Evolutionary conservation across 106 monocot genomes (phyloP), one percentile per base, ranked within the genome.

Genomic region (Phalaenopsis aphrodite): DNA sequence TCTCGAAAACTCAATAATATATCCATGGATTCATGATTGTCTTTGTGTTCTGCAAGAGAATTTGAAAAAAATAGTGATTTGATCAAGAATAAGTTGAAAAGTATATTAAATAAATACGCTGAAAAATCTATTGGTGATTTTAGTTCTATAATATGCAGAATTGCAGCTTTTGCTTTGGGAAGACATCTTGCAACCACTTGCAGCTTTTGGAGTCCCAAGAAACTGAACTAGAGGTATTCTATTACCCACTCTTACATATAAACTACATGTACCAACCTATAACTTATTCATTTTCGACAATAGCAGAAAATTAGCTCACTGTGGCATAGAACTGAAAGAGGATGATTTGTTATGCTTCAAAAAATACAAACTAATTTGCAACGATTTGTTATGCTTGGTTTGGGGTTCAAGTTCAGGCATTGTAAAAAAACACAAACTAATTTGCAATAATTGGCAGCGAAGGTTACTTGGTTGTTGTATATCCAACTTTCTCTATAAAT

Each of bases 141-240:
- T 5, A 11, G 52, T 78, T 67, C 8, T 1, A 42, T 64, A 52
- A 42, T 79, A 72, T 82, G 78, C 56, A 89, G 87, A 36, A 64
- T 46, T 86, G 52, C 47, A 81, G 66, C 8, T 79, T 75, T 24
- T 75, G 75, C 64, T 58, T 65, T 5, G 75, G 43, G 15, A 84
- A 85, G 41, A 74, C 11, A 75, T 55, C 67, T 79, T 84, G 76
- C 30, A 81, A 84, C 66, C 65, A 67, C 47, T 43, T 77, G 79
- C 17, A 67, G 18, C 83, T 85, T 16, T 48, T 93, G 81, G 77
- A 90, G 76, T 56, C 79, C 36, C 90, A 88, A 42, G 88, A 90
- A 79, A 83, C 75, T 42, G 84, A 93, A 87, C 77, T 93, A 45
- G 23, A 30, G 84, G 93, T 90, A 23, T 49, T 49, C 74, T 15